Conservation (phyloP, 2,329 filamentous ascomycete genomes). For the Penicillium sp. region DNA sequence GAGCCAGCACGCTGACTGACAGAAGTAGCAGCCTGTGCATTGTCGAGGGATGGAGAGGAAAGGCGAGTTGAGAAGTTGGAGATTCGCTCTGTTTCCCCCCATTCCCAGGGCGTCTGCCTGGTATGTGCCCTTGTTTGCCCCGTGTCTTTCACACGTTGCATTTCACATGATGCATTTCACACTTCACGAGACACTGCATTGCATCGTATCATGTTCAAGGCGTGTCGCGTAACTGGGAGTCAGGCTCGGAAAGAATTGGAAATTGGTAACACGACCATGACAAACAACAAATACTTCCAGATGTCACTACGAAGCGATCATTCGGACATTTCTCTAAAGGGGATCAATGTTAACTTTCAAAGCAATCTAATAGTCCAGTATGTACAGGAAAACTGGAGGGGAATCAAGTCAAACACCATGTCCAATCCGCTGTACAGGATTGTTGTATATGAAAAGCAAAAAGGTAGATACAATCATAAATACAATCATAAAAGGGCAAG, state of each 20-base stretch:
- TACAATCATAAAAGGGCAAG: neutral
- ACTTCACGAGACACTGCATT: too few species aligned
- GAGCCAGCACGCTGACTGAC: constrained; percentile 11
- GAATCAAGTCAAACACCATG: constrained; percentile 11
- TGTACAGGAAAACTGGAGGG: constrained; percentile 16
- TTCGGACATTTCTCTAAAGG: neutral
- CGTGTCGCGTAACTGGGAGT: too few species aligned
- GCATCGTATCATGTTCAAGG: too few species aligned
- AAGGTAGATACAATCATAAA: constrained; percentile 1
- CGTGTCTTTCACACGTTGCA: too few species aligned
- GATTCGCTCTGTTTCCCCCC: neutral
- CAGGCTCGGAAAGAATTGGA: too few species aligned
- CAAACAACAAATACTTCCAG: too few species aligned
- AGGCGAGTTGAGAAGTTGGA: neutral
- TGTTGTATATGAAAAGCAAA: constrained; percentile 1
- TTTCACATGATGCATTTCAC: too few species aligned
- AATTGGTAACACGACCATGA: too few species aligned
- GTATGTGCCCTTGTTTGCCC: neutral
- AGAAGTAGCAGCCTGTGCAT: constrained; percentile 18
- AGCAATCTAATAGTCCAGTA: constrained; percentile 19
- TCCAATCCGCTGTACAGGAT: constrained; percentile 15
- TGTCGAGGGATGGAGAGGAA: neutral
- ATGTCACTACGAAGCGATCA: too few species aligned
- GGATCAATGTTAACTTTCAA: neutral
- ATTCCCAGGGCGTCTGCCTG: neutral